phyloP scores from a whole-genome alignment of 352 stramenopile species.

The Phytopythium kandeliae region DNA sequence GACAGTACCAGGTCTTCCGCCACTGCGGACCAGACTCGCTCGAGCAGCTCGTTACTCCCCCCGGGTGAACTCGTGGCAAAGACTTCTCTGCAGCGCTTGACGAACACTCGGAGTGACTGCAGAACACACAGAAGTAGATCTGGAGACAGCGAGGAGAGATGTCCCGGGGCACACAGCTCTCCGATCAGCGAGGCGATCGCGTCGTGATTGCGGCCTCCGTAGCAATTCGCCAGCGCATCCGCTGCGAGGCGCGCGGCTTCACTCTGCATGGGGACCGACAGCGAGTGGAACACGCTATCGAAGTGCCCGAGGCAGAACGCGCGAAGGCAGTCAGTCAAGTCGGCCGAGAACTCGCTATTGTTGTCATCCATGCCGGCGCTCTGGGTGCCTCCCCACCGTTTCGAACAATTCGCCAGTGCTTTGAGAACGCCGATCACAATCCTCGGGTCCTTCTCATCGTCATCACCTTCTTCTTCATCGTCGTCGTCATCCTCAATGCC shows the following conservation, averaged over 20 bases:
- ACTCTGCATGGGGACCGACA: conserved; percentile 21
- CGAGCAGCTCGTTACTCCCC: conserved; percentile 1
- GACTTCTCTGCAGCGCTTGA: conserved; percentile 38
- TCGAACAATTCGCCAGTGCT: conserved; percentile 49
- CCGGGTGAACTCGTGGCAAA: conserved; percentile 15
- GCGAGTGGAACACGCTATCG: conserved; percentile 16
- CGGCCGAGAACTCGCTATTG: conserved; percentile 21
- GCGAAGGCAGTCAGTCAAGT: conserved; percentile 34
- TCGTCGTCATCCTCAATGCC: not conserved
- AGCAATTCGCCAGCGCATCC: conserved; percentile 42
- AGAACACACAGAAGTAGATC: conserved; percentile 26
- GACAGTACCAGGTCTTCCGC: conserved; percentile 34
- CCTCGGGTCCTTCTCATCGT: conserved; percentile 26
- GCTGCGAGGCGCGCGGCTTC: conserved; percentile 53
- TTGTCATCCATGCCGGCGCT: not conserved
- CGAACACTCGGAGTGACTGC: conserved; percentile 58
- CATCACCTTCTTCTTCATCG: conserved; percentile 27
- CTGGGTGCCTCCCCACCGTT: conserved; percentile 22
- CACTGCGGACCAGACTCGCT: conserved; percentile 37
- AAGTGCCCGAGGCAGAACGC: conserved; percentile 40
- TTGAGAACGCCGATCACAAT: conserved; percentile 46
- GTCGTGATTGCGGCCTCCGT: conserved; percentile 13
- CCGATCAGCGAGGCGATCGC: conserved; percentile 30
- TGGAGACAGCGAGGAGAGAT: conserved; percentile 18
- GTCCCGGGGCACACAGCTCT: conserved; percentile 51